phyloP scores from a whole-genome alignment of 2,329 filamentous ascomycete species.

The Ophiostoma sp. region DNA sequence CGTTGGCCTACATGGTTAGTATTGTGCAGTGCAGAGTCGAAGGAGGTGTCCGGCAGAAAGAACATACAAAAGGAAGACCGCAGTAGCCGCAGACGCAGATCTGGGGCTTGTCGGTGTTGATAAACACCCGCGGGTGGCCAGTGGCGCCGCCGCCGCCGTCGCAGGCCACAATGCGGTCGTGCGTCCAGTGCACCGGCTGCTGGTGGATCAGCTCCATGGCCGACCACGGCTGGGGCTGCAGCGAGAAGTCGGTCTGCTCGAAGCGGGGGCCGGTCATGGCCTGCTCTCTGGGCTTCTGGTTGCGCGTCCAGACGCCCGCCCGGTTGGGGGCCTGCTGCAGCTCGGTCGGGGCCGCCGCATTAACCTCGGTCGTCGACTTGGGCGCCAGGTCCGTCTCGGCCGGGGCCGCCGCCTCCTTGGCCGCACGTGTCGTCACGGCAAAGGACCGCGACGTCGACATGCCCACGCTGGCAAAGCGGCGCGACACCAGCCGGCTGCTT shows the following conservation, averaged over 20 bases:
- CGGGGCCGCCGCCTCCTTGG: slow-evolving; percentile 40
- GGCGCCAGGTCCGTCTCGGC: slow-evolving; percentile 37
- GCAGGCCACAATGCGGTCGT: slow-evolving; percentile 74
- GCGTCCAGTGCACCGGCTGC: slow-evolving; percentile 88
- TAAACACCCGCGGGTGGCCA: slow-evolving; percentile 90
- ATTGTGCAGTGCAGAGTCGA: background rate
- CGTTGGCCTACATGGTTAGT: slow-evolving; percentile 63
- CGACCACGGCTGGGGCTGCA: slow-evolving; percentile 79
- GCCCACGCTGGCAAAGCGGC: slow-evolving; percentile 29
- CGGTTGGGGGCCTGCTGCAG: slow-evolving; percentile 82
- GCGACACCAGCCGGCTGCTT: slow-evolving; percentile 39
- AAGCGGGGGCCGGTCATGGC: slow-evolving; percentile 94
- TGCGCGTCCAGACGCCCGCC: slow-evolving; percentile 70
- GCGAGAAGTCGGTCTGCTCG: slow-evolving; percentile 90
- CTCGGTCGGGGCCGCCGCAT: slow-evolving; percentile 14
- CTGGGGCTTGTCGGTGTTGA: slow-evolving; percentile 96
- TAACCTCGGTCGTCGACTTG: slow-evolving; percentile 38
- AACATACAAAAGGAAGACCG: slow-evolving; percentile 80
- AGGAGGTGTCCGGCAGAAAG: background rate
- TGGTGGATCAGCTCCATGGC: slow-evolving; percentile 96
- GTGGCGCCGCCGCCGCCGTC: slow-evolving; percentile 87
- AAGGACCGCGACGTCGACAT: slow-evolving; percentile 38
- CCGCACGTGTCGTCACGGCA: slow-evolving; percentile 43
- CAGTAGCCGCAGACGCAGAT: slow-evolving; percentile 87
- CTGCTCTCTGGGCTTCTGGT: slow-evolving; percentile 70